phyloP scores from a whole-genome alignment of 495 filamentous ascomycete genomes.

The Ascodesmis nigricans region DNA sequence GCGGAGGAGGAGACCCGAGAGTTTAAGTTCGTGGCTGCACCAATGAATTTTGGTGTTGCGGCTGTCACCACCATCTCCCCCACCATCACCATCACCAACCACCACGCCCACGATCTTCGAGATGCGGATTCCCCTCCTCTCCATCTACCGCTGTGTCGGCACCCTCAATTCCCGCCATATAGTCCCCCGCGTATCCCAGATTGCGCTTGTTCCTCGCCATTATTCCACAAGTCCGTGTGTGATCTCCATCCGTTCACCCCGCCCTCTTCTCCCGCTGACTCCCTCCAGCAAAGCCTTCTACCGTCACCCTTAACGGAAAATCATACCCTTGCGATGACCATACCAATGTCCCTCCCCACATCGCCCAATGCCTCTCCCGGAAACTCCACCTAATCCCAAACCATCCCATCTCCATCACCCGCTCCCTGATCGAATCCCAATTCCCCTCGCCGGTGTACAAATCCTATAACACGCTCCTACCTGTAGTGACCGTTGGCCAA shows the following conservation, averaged over 20 bases:
- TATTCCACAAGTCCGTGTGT: constrained; percentile 18
- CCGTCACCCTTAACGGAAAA: constrained; percentile 31
- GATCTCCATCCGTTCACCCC: neutral
- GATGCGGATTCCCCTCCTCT: constrained; percentile 8
- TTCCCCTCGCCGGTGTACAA: constrained; percentile 54
- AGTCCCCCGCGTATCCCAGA: constrained; percentile 3
- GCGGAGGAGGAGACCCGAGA: no score
- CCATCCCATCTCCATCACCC: constrained; percentile 78
- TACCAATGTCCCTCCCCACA: constrained; percentile 62
- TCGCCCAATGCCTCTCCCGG: constrained; percentile 48
- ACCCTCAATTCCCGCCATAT: constrained; percentile 10
- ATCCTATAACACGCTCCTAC: constrained; percentile 53
- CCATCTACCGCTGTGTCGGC: constrained; percentile 7
- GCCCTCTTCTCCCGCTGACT: constrained; percentile 1
- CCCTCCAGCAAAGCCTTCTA: constrained; percentile 1
- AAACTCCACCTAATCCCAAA: constrained; percentile 66
- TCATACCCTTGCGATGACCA: constrained; percentile 50
- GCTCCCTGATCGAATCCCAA: constrained; percentile 72
- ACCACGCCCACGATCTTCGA: constrained; percentile 3
- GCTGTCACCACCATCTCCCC: no score
- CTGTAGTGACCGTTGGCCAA: constrained; percentile 63
- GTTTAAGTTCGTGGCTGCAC: no score
- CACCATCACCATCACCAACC: constrained; percentile 3
- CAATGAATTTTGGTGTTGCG: no score
- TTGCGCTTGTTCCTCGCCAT: no score